Percentiles rank a stretch among this genome's conserved stretches.
Evolutionary conservation across 805 yeast genomes (phyloP).

Genomic region (Maudiozyma serrabonitensis): DNA sequence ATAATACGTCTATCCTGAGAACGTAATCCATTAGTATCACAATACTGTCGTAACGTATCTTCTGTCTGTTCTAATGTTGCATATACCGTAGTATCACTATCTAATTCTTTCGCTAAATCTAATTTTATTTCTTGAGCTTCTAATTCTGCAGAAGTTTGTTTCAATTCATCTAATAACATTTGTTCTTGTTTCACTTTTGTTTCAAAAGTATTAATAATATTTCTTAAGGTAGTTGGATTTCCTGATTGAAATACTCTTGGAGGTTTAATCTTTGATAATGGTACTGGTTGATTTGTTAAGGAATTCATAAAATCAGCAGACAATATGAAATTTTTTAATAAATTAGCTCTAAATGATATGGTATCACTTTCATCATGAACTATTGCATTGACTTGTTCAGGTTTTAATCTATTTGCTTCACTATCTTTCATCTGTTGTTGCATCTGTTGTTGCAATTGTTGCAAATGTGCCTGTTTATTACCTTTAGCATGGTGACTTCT

Average conservation of each 20-base stretch:
- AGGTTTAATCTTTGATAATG: conserved; percentile 14
- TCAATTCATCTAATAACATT: neutral
- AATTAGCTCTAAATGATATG: conserved; percentile 21
- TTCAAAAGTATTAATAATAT: neutral
- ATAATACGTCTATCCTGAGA: conserved; percentile 13
- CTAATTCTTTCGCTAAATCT: neutral
- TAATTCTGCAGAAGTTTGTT: neutral
- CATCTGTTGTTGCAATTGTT: conserved; percentile 9
- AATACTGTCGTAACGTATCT: conserved; percentile 8
- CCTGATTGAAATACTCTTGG: conserved; percentile 7
- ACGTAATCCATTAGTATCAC: conserved; percentile 6
- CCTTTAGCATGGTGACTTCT: conserved; percentile 17
- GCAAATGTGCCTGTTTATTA: conserved; percentile 7
- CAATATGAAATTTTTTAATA: conserved; percentile 18
- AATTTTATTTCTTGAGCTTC: neutral
- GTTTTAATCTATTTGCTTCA: conserved; percentile 18
- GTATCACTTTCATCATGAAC: conserved; percentile 29
- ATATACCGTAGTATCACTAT: neutral
- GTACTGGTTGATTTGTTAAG: conserved; percentile 17
- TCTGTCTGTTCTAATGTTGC: conserved; percentile 4
- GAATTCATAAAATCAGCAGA: conserved; percentile 17
- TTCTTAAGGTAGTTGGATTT: neutral
- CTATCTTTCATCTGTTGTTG: conserved; percentile 12
- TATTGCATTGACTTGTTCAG: conserved; percentile 19
- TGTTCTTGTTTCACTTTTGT: conserved; percentile 1